These are phyloP conservation scores for Aspergillus fumigatus DNA, from an alignment of 2,329 filamentous ascomycete species.

Conservation along the genomic window DNA sequence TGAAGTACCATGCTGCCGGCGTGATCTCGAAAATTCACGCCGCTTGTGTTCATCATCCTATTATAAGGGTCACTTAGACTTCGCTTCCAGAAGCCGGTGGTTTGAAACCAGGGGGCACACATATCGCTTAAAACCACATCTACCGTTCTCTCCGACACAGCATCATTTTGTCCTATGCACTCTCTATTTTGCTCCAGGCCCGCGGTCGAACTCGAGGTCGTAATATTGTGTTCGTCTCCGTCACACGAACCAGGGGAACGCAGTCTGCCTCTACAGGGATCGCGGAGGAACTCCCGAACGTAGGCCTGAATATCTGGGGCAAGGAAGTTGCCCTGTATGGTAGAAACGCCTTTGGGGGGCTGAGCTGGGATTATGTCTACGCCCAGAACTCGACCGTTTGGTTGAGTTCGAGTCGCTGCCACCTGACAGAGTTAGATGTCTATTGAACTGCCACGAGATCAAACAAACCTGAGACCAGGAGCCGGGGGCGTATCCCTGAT, in stretches of 20 bases:
- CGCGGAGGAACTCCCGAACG: conserved; percentile 69
- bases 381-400: conserved; percentile 74
- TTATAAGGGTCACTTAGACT: conserved; percentile 91
- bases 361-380: conserved; percentile 92
- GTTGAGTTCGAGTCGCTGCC: conserved; percentile 71
- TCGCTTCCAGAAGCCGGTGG: conserved; percentile 71
- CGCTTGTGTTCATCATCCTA: conserved; percentile 99
- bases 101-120: conserved; percentile 93
- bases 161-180: conserved; percentile 24
- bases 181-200: not conserved
- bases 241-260: conserved; percentile 22
- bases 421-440: conserved; percentile 51
- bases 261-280: conserved; percentile 56
- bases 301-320: conserved; percentile 67
- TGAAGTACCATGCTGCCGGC: conserved; percentile 82
- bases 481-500: conserved; percentile 49
- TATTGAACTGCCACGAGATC: conserved; percentile 1
- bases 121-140: conserved; percentile 98
- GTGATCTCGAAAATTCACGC: conserved; percentile 80
- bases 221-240: conserved; percentile 1
- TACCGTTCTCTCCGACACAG: conserved; percentile 56
- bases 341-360: conserved; percentile 85
- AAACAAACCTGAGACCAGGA: conserved; percentile 54
- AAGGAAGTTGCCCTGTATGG: conserved; percentile 92
- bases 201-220: not conserved